These are phyloP conservation scores for Polygonum aviculare DNA, from an alignment of 148 eudicot species.

Conservation along the genomic window DNA sequence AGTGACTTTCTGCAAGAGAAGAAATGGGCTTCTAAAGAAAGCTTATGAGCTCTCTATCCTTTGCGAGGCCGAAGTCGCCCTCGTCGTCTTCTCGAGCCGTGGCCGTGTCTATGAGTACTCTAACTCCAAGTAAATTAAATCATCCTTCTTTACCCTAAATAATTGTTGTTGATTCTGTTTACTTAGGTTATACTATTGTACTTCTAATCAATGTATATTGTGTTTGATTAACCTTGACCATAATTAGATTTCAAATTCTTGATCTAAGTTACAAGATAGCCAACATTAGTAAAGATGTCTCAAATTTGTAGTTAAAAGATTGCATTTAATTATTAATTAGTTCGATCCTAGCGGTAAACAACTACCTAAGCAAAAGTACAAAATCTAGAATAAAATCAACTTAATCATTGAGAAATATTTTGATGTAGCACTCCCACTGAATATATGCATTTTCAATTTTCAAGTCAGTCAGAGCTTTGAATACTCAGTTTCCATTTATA, in stretches of 20 bases:
- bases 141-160: neutral
- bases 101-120: constrained; percentile 24
- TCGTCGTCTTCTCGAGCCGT: constrained; percentile 25
- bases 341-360: no score
- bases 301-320: no score
- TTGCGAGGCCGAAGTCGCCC: constrained; percentile 25
- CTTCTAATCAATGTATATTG: no score
- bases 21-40: constrained; percentile 25
- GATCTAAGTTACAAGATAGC: no score
- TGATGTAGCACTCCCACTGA: neutral
- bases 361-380: neutral
- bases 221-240: no score
- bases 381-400: neutral
- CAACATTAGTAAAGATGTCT: no score
- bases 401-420: neutral
- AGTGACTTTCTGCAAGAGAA: constrained; percentile 27
- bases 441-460: neutral
- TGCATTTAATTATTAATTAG: no score
- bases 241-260: no score
- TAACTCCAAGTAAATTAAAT: constrained; percentile 7
- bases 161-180: neutral
- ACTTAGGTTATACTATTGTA: no score
- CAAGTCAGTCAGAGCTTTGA: constrained; percentile 1
- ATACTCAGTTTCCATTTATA: neutral
- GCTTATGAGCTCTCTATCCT: constrained; percentile 23